These are phyloP conservation scores for Starmerella floricola DNA, from an alignment of 805 yeast species.

Conservation along the genomic window DNA sequence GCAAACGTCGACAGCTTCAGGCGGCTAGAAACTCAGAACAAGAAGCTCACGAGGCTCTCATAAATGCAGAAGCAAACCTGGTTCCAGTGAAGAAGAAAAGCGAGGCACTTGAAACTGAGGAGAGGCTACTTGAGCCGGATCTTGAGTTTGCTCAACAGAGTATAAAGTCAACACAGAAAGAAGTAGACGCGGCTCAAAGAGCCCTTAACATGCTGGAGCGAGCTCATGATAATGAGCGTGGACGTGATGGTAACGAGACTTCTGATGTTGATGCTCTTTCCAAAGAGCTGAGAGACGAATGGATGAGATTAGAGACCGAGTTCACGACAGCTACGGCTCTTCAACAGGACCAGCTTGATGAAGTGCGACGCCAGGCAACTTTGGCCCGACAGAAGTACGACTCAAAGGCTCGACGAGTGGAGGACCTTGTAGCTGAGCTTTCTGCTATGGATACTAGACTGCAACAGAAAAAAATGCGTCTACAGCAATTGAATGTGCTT, in stretches of 20 bases:
- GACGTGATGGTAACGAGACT: neutral
- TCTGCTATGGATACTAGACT: slow-evolving; percentile 1
- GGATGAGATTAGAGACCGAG: slow-evolving; percentile 8
- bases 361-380: neutral
- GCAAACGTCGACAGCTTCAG: slow-evolving; percentile 13
- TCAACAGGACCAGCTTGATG: slow-evolving; percentile 8
- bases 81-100: slow-evolving; percentile 13
- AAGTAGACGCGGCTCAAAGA: slow-evolving; percentile 3
- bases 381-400: neutral
- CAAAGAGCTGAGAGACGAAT: slow-evolving; percentile 4
- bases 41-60: slow-evolving; percentile 8
- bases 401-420: neutral
- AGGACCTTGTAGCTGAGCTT: slow-evolving; percentile 6
- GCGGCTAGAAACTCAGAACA: slow-evolving; percentile 14
- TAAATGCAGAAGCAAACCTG: slow-evolving; percentile 8
- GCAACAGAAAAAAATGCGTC: slow-evolving; percentile 3
- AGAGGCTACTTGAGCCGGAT: slow-evolving; percentile 14
- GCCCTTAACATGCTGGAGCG: slow-evolving; percentile 7
- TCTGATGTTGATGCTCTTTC: neutral
- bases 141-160: slow-evolving; percentile 19
- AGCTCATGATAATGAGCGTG: slow-evolving; percentile 8
- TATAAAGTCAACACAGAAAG: neutral
- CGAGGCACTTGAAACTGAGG: slow-evolving; percentile 14
- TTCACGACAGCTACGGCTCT: slow-evolving; percentile 6
- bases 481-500: slow-evolving; percentile 10